Evolutionary conservation across 2,329 filamentous ascomycete genomes (phyloP).

Genomic region (Nemania sp.): DNA sequence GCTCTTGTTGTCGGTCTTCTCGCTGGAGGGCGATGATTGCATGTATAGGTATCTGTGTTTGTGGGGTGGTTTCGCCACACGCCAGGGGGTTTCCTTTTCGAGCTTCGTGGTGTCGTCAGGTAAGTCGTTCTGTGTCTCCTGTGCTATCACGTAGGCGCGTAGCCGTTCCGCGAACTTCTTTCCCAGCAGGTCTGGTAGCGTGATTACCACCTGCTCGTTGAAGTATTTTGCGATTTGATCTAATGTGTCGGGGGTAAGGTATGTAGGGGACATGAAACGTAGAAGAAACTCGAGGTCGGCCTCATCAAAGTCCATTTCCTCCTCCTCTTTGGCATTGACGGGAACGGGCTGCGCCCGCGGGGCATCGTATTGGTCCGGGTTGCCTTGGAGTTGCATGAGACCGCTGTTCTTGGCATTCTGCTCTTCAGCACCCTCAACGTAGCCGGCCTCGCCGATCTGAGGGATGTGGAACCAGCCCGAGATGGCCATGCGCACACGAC

Average conservation of each 20-base stretch:
- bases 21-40: slow-evolving; percentile 50
- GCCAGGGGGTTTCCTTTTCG: slow-evolving; percentile 65
- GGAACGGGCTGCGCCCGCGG: slow-evolving; percentile 66
- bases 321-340: slow-evolving; percentile 61
- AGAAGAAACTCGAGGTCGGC: slow-evolving; percentile 86
- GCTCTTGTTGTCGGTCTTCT: slow-evolving; percentile 39
- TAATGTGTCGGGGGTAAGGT: slow-evolving; percentile 88
- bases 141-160: slow-evolving; percentile 68
- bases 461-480: slow-evolving; percentile 99
- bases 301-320: slow-evolving; percentile 67
- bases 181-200: slow-evolving; percentile 76
- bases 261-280: slow-evolving; percentile 86
- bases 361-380: slow-evolving; percentile 85
- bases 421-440: slow-evolving; percentile 84
- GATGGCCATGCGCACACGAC: slow-evolving; percentile 91
- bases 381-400: slow-evolving; percentile 88
- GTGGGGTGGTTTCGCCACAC: slow-evolving; percentile 83
- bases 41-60: slow-evolving; percentile 93
- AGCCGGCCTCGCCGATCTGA: slow-evolving; percentile 91
- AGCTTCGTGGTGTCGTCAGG: slow-evolving; percentile 57
- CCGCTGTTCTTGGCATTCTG: slow-evolving; percentile 87
- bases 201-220: slow-evolving; percentile 79
- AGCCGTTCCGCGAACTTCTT: slow-evolving; percentile 75
- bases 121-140: slow-evolving; percentile 55
- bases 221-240: slow-evolving; percentile 82